phyloP scores from a whole-genome alignment of 1,284 basidiomycete genomes.

The Cutaneotrichosporon spelunceum region DNA sequence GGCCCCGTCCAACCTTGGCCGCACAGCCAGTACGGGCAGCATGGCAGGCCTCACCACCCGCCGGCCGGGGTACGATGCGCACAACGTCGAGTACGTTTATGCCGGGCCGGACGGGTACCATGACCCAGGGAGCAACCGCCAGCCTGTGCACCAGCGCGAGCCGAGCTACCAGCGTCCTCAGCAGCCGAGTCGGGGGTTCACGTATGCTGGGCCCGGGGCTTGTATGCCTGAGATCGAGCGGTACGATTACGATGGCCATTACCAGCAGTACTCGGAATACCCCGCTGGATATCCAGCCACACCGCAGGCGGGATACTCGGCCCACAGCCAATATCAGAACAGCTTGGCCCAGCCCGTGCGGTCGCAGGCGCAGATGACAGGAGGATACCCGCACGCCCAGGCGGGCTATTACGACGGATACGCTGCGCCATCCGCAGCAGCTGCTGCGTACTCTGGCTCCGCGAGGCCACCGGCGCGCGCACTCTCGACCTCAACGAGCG shows the following conservation, averaged over 20 bases:
- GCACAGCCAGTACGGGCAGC: background rate
- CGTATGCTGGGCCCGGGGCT: background rate
- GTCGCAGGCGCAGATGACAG: background rate
- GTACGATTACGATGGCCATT: background rate
- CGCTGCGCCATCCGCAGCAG: background rate
- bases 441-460: background rate
- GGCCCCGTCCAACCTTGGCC: background rate
- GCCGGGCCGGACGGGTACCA: slow-evolving; percentile 2
- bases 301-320: background rate
- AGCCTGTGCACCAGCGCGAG: background rate
- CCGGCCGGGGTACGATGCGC: background rate
- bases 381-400: background rate
- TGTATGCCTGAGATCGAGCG: background rate
- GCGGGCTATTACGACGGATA: background rate
- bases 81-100: background rate
- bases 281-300: background rate
- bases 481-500: background rate
- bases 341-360: background rate
- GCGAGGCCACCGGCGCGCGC: background rate
- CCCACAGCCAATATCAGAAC: background rate
- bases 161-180: background rate
- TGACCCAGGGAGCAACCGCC: background rate
- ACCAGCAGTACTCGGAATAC: background rate
- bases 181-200: background rate
- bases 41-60: background rate